Conservation (phyloP, 176 grass and related monocot genomes). For the Avena atlantica region DNA sequence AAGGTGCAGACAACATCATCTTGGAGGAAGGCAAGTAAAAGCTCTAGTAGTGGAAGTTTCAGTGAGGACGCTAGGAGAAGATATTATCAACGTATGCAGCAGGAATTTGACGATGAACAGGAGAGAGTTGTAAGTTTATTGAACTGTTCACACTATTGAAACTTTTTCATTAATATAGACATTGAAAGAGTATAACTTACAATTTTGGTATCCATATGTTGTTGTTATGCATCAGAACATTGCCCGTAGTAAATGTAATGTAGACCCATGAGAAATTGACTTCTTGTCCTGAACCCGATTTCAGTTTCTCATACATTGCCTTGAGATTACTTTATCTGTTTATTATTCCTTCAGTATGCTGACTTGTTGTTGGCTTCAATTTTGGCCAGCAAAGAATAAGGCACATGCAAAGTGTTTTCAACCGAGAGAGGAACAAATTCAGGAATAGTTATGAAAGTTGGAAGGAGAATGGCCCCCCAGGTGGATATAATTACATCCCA, state of each 20-base stretch:
- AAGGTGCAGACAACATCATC: constrained; percentile 62
- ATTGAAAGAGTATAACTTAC: constrained; percentile 4
- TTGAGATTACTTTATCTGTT: constrained; percentile 25
- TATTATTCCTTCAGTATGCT: constrained; percentile 15
- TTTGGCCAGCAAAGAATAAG: constrained; percentile 81
- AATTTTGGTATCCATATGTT: constrained; percentile 19
- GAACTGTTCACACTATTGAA: constrained; percentile 29
- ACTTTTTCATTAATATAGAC: constrained; percentile 11
- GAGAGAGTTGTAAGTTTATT: constrained; percentile 82
- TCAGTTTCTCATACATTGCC: constrained; percentile 1
- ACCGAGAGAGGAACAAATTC: constrained; percentile 88
- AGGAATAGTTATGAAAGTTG: constrained; percentile 80
- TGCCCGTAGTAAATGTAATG: constrained; percentile 9
- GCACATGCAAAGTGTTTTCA: constrained; percentile 98
- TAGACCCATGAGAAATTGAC: background rate
- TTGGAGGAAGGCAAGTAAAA: constrained; percentile 58
- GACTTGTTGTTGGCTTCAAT: constrained; percentile 31
- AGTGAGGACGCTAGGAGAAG: constrained; percentile 74
- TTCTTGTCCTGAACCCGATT: background rate
- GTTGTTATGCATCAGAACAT: constrained; percentile 5
- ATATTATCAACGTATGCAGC: constrained; percentile 75
- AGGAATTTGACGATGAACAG: constrained; percentile 87
- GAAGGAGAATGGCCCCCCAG: constrained; percentile 76
- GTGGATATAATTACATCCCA: constrained; percentile 86
- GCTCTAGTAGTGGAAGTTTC: constrained; percentile 57